phyloP scores from a whole-genome alignment of 2,329 filamentous ascomycete genomes.

The Cladosporium sphaerospermum region DNA sequence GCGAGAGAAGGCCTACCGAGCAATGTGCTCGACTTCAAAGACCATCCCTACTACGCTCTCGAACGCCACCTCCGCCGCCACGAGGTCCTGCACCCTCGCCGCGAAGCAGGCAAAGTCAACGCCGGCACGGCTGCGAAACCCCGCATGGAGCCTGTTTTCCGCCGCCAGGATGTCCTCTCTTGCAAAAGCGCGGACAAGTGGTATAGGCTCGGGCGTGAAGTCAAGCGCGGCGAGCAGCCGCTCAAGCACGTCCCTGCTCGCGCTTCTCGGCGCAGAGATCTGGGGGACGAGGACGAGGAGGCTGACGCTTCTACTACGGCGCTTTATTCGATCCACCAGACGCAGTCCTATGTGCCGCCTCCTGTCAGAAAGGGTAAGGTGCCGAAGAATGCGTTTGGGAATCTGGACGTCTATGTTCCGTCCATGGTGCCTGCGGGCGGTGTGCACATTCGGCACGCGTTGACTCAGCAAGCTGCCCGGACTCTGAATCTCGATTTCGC shows the following conservation, averaged over 20 bases:
- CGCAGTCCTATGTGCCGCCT: slow-evolving; percentile 67
- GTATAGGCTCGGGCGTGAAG: slow-evolving; percentile 79
- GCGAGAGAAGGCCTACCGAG: slow-evolving; percentile 58
- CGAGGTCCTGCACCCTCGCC: slow-evolving; percentile 70
- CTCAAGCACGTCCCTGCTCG: slow-evolving; percentile 57
- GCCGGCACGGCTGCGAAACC: slow-evolving; percentile 52
- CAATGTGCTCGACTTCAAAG: slow-evolving; percentile 37
- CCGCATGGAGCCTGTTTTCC: slow-evolving; percentile 70
- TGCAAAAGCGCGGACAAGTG: slow-evolving; percentile 79
- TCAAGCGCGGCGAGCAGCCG: slow-evolving; percentile 73
- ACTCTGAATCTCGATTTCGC: slow-evolving; percentile 78
- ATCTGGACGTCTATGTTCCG: slow-evolving; percentile 57
- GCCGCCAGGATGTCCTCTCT: slow-evolving; percentile 70
- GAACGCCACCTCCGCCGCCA: slow-evolving; percentile 77
- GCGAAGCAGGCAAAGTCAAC: slow-evolving; percentile 69
- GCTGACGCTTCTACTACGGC: slow-evolving; percentile 47
- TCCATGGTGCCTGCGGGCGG: slow-evolving; percentile 58
- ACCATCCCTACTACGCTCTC: slow-evolving; percentile 53
- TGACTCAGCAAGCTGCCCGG: slow-evolving; percentile 65
- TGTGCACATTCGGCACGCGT: slow-evolving; percentile 49
- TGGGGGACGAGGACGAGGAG: slow-evolving; percentile 31
- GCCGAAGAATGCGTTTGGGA: slow-evolving; percentile 56
- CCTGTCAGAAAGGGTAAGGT: slow-evolving; percentile 68
- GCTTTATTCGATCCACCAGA: slow-evolving; percentile 55
- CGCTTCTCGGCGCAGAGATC: slow-evolving; percentile 15